Percentiles rank a stretch among this genome's conserved stretches.
Conservation (phyloP, 2,329 filamentous ascomycete species). For the Aspergillus amoenus region DNA sequence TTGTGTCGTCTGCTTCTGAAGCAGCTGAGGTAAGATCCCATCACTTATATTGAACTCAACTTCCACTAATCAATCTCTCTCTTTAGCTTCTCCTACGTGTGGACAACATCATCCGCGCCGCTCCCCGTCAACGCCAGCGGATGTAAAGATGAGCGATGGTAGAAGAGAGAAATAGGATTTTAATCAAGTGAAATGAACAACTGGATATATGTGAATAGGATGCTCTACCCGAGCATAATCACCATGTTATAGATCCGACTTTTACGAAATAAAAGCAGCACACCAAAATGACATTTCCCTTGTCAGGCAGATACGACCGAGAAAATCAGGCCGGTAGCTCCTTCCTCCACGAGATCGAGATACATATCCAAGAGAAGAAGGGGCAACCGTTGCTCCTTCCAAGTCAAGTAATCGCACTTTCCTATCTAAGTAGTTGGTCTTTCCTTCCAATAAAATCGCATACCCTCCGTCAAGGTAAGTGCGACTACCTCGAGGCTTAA, state of each 20-base stretch:
- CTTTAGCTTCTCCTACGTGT: constrained; percentile 80
- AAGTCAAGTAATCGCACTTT: too few species aligned
- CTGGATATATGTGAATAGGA: constrained; percentile 13
- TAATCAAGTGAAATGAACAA: constrained; percentile 7
- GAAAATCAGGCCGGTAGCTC: neutral
- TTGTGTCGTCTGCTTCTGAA: constrained; percentile 93
- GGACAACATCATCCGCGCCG: constrained; percentile 95
- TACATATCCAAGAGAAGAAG: too few species aligned
- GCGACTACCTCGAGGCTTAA: too few species aligned
- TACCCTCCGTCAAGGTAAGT: too few species aligned
- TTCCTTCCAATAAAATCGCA: too few species aligned
- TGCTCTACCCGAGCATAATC: constrained; percentile 16
- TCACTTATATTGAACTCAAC: neutral
- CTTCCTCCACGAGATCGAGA: neutral
- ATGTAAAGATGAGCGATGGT: constrained; percentile 51
- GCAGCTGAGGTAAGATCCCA: constrained; percentile 77
- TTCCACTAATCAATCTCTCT: constrained; percentile 15
- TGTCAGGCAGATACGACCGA: too few species aligned
- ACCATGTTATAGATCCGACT: constrained; percentile 16
- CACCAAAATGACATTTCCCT: too few species aligned
- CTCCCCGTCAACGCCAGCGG: constrained; percentile 77
- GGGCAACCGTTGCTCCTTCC: neutral
- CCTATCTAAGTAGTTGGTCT: too few species aligned
- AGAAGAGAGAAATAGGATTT: neutral
- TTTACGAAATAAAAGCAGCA: constrained; percentile 17